Evolutionary conservation across 495 filamentous ascomycete genomes (phyloP), one percentile per base, ranked within the genome.

Genomic region (Penicillium subrubescens): DNA sequence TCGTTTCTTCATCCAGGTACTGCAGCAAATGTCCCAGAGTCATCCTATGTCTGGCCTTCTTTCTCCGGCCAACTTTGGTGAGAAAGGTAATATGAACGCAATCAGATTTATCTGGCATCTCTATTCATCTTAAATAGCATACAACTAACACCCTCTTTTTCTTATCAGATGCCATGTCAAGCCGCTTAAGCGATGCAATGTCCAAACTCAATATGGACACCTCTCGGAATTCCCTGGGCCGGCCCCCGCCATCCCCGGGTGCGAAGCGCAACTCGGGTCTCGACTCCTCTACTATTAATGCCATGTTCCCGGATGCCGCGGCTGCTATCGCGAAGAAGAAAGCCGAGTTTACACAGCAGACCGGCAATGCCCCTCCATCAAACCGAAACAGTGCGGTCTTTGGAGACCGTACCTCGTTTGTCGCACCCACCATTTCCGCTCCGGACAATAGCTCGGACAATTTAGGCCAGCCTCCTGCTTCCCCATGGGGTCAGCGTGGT

Each of bases 271-370:
- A 95, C 74, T 97, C 95, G 33, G 93, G 88, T 17, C 87, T 98
- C 43, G 95, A 98, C 72, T 81, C 92, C n/a, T 89, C 87, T 37
- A 93, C 91, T n/a, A 96, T 97, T 74, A 94, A 97, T 79, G 92
- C 92, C 67, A 98, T 99, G 95, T 99, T 99, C 74, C 95, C 95
- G 6, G 95, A 98, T 82, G 95, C 95, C 25, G 96, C 95, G 3
- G 96, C 94, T 15, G 96, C 96, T 15, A 97, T 99, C 76, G 93
- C 93, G 33, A 95, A 93, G 56, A 94, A 99, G 79, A 97, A 97
- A 81, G 94, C 93, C 56, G 93, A 97, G 77, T 97, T 96, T 73
- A 94, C 92, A 12, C 92, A 97, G 74, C 90, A 95, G 75, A 96
- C 93, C 33, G 94, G 95, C 54, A 92, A 93, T 62, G 90, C 90